Percentiles rank a stretch among this genome's conserved stretches.
Conservation (phyloP, 2,329 filamentous ascomycete genomes). For the Thelonectria olida region DNA sequence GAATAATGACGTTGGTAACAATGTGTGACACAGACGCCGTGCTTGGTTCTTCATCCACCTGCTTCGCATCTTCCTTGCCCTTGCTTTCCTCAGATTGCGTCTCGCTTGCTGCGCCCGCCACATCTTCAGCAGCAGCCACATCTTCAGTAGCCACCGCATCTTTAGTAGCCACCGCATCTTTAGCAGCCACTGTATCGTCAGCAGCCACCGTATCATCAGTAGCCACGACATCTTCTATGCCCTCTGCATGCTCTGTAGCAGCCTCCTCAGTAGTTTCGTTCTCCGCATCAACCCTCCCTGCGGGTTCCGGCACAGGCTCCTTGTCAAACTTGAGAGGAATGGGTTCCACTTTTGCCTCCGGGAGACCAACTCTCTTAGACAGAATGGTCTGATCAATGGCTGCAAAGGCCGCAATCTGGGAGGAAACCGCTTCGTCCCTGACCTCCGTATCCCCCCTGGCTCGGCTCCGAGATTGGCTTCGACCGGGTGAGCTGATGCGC, state of each 20-base stretch:
- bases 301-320: conserved; percentile 35
- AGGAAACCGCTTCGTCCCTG: conserved; percentile 49
- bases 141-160: conserved; percentile 11
- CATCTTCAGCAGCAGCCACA: no score
- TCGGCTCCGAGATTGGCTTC: conserved; percentile 55
- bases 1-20: conserved; percentile 80
- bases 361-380: conserved; percentile 61
- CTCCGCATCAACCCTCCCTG: conserved; percentile 36
- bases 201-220: conserved; percentile 1
- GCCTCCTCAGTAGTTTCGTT: conserved; percentile 6
- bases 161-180: conserved; percentile 23
- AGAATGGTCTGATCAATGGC: conserved; percentile 71
- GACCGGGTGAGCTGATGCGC: conserved; percentile 44
- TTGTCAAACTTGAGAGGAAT: conserved; percentile 59
- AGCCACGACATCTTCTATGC: conserved; percentile 11
- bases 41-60: conserved; percentile 33
- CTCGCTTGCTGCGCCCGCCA: background rate
- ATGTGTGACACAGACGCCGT: conserved; percentile 79
- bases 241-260: background rate
- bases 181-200: conserved; percentile 17
- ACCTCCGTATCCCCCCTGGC: conserved; percentile 42
- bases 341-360: conserved; percentile 51
- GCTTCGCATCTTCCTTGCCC: conserved; percentile 23
- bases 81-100: background rate
- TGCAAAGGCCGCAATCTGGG: conserved; percentile 68